These are phyloP conservation scores for Colletotrichum lindemuthianum DNA, from an alignment of 2,329 filamentous ascomycete species.

Conservation along the genomic window DNA sequence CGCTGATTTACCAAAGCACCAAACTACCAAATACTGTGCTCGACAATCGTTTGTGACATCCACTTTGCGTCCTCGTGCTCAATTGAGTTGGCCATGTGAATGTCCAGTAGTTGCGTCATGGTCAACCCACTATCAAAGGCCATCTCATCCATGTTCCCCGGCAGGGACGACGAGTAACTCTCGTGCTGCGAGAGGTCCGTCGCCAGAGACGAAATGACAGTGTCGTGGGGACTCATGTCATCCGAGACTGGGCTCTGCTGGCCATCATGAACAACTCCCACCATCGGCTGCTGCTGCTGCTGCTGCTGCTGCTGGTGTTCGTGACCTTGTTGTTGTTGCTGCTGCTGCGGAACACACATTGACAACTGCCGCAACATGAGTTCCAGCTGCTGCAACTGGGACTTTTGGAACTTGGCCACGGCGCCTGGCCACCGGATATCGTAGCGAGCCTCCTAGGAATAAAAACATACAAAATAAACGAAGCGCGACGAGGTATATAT, in stretches of 20 bases:
- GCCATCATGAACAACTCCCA: background rate
- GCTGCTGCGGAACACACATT: background rate
- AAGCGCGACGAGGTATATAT: constrained; percentile 5
- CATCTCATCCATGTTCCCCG: constrained; percentile 38
- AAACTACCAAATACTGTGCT: constrained; percentile 53
- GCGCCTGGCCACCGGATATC: constrained; percentile 29
- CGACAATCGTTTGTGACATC: constrained; percentile 56
- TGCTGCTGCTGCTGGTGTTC: background rate
- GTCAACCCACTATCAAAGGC: constrained; percentile 50
- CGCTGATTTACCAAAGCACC: background rate
- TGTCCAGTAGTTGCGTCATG: constrained; percentile 57
- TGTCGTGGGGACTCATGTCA: constrained; percentile 14
- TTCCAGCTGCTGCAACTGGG: constrained; percentile 57
- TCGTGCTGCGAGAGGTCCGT: constrained; percentile 18
- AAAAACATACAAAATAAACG: background rate
- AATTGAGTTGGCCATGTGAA: constrained; percentile 60
- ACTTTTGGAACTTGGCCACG: constrained; percentile 54
- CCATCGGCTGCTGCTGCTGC: constrained; percentile 17
- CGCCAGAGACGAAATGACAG: constrained; percentile 3
- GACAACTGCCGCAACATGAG: constrained; percentile 48
- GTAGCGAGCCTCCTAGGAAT: constrained; percentile 1
- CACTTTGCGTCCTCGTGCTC: constrained; percentile 55
- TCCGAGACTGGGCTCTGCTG: background rate
- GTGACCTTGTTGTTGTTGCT: background rate
- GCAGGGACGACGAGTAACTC: constrained; percentile 31